Base-by-base conservation (phyloP, 805 yeast genomes). In the Cyberlindnera maritima region DNA sequence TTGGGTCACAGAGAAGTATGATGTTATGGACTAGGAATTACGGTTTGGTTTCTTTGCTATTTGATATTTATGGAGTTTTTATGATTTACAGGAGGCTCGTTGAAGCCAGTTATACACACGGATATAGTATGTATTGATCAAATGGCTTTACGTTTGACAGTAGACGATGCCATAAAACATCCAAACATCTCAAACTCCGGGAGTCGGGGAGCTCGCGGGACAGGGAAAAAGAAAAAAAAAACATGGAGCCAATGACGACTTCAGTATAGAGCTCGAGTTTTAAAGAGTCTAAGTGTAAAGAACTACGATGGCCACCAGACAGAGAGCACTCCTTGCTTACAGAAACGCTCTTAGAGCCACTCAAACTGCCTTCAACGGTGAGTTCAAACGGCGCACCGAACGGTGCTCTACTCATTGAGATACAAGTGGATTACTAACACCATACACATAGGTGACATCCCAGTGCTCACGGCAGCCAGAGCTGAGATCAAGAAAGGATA, bases 331-430 rank as follows among this genome's bases (percentile, higher is more conserved):
- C 32, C 61, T 70, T 26, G 89, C 90, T 0, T 86, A 84, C 62
- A 77, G 85, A 64, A 70, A 71, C 41, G 85, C 88, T 2, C 65
- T 85, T 29, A 75, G 88, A 55, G 88, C 92, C 9, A 80, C 88
- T 0, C 68, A 70, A 26, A 55, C 78, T 3, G 88, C 87, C 0
- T 86, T 86, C 59, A 64, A 67, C 23, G 66, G 68, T 59, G 47
- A 3, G 64, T 64, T 20, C 35, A 21, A 5, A 21, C 10, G 7
- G 18, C 31, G 20, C 23, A 11, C 31, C 11, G 13, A 28, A 4
- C 31, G 19, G 4, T 10, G 8, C 5, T 19, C 18, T 12, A 13
- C 28, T 9, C 28, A 9, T 2, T 9, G 34, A n/a, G 21, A 12
- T 14, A 4, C 10, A 13, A 12, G 3, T 38, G 46, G 31, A 41